Percentiles rank a stretch among this genome's conserved stretches.
Evolutionary conservation across 2,329 filamentous ascomycete species (phyloP).

Genomic region (Albifimbria verrucaria): DNA sequence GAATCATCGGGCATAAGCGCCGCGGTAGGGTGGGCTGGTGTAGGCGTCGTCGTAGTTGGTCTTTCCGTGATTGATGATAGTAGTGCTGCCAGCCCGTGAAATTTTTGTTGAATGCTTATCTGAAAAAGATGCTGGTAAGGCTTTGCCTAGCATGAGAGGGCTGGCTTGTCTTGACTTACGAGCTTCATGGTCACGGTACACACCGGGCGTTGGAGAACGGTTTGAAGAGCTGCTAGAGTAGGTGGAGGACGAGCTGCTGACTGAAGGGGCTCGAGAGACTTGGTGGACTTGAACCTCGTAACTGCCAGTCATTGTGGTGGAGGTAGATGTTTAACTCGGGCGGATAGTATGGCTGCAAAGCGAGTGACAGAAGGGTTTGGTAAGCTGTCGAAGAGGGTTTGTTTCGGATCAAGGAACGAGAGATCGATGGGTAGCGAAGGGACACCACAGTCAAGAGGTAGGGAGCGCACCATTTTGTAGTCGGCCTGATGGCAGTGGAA

Average conservation of each 20-base stretch:
- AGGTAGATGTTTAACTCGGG: constrained; percentile 1
- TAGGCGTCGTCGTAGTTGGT: constrained; percentile 24
- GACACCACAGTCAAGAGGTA: neutral
- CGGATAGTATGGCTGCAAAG: no score
- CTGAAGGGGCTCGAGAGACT: constrained; percentile 22
- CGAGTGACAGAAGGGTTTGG: no score
- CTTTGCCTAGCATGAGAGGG: no score
- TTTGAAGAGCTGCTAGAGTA: constrained; percentile 23
- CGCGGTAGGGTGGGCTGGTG: constrained; percentile 25
- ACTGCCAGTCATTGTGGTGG: constrained; percentile 18
- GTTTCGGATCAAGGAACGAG: no score
- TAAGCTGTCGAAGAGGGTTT: no score
- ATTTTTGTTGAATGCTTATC: constrained; percentile 21
- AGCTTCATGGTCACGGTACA: constrained; percentile 28
- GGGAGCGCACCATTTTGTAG: neutral
- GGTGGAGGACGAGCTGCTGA: constrained; percentile 20
- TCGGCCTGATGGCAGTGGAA: no score
- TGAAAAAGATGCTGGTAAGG: no score
- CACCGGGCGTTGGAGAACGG: constrained; percentile 22
- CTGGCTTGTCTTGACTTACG: constrained; percentile 19
- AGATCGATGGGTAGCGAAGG: no score
- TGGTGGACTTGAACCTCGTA: constrained; percentile 31
- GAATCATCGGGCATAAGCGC: constrained; percentile 15
- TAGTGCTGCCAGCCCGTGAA: constrained; percentile 17
- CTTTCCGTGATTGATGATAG: constrained; percentile 30